phyloP scores from a whole-genome alignment of 2,329 filamentous ascomycete genomes.

The Fusarium transvaalense region DNA sequence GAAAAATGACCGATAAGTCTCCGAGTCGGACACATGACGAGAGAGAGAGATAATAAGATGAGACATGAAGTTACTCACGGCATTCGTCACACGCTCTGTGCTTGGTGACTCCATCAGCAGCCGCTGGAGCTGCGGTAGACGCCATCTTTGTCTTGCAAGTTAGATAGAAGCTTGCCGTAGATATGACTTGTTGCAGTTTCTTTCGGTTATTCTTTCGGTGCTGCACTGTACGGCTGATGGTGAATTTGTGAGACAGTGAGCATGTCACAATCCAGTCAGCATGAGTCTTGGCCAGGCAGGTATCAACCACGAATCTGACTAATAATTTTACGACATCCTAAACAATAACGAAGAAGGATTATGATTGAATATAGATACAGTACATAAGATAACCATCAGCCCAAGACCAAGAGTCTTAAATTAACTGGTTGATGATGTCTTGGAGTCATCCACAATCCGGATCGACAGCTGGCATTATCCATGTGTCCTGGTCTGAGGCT shows the following conservation, averaged over 20 bases:
- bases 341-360: background rate
- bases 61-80: slow-evolving; percentile 60
- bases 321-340: slow-evolving; percentile 28
- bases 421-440: slow-evolving; percentile 4
- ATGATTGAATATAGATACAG: background rate
- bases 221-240: background rate
- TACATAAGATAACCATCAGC: background rate
- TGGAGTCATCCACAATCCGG: slow-evolving; percentile 1
- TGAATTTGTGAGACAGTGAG: slow-evolving; percentile 6
- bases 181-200: background rate
- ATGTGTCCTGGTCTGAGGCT: slow-evolving; percentile 20
- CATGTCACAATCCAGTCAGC: slow-evolving; percentile 22
- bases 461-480: slow-evolving; percentile 6
- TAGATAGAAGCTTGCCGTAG: background rate
- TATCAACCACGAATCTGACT: slow-evolving; percentile 20
- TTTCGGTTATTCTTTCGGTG: background rate
- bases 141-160: slow-evolving; percentile 37
- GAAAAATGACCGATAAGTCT: slow-evolving; percentile 46
- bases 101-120: slow-evolving; percentile 55
- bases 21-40: slow-evolving; percentile 34
- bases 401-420: background rate
- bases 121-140: slow-evolving; percentile 15
- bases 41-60: slow-evolving; percentile 2
- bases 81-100: slow-evolving; percentile 76
- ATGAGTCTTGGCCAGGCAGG: slow-evolving; percentile 1